These are phyloP conservation scores for Przewalskia tangutica DNA, from an alignment of 257 asterid genomes.

Conservation along the genomic window DNA sequence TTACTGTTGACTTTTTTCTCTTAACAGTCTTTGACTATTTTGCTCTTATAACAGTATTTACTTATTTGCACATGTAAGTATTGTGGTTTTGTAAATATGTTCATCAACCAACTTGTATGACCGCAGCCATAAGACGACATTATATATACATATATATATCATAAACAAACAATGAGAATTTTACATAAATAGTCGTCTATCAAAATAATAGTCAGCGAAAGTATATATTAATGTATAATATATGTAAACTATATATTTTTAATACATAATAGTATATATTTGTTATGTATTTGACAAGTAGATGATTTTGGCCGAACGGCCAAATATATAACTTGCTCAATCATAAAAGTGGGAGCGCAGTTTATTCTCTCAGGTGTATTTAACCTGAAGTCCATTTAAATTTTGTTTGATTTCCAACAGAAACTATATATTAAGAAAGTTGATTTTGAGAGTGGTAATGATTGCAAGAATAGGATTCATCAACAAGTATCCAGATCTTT, in stretches of 20 bases:
- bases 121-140: neutral
- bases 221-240: too few relatives aligned
- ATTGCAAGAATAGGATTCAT: slow-evolving; percentile 33
- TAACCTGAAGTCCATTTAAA: neutral
- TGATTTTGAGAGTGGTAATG: slow-evolving; percentile 23
- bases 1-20: neutral
- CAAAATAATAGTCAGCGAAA: too few relatives aligned
- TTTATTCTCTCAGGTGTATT: too few relatives aligned
- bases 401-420: neutral
- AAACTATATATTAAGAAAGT: slow-evolving; percentile 11
- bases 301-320: too few relatives aligned
- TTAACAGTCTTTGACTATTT: neutral
- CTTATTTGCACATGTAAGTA: neutral
- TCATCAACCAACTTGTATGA: slow-evolving; percentile 21
- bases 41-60: neutral
- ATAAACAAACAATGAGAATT: too few relatives aligned
- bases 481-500: slow-evolving; percentile 34
- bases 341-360: too few relatives aligned
- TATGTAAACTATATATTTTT: too few relatives aligned
- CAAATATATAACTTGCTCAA: too few relatives aligned
- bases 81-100: neutral
- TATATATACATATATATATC: neutral
- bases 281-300: too few relatives aligned
- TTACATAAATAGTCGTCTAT: too few relatives aligned
- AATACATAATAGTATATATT: too few relatives aligned